phyloP scores from a whole-genome alignment of 768 basidiomycete species.

The Guyanaporus albipodus region DNA sequence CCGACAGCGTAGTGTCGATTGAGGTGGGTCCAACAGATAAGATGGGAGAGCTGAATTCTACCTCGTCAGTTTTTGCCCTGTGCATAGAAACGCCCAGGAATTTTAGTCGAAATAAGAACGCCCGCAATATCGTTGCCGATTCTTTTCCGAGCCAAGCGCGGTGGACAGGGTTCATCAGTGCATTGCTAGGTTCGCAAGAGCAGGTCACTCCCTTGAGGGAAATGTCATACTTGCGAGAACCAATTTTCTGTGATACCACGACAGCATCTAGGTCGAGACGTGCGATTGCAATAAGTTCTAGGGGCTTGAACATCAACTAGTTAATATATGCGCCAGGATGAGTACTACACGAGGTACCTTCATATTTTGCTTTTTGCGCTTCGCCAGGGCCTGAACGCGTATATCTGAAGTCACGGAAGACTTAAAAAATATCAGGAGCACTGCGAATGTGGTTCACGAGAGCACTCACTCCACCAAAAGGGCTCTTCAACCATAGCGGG shows the following conservation, averaged over 20 bases:
- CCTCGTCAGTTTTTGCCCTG: constrained; percentile 36
- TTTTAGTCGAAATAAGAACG: constrained; percentile 44
- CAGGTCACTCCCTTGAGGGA: constrained; percentile 40
- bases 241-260: constrained; percentile 39
- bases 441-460: background rate
- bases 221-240: constrained; percentile 38
- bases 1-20: constrained; percentile 40
- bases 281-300: constrained; percentile 36
- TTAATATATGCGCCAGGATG: background rate
- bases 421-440: constrained; percentile 13
- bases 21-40: constrained; percentile 34
- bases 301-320: constrained; percentile 10
- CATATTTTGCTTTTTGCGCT: constrained; percentile 16
- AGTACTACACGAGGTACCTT: constrained; percentile 12
- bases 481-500: constrained; percentile 29
- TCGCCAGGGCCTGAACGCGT: constrained; percentile 8
- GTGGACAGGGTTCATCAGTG: constrained; percentile 43
- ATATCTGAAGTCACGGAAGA: constrained; percentile 15
- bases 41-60: constrained; percentile 23
- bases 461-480: constrained; percentile 23
- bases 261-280: constrained; percentile 46
- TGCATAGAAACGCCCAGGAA: constrained; percentile 45
- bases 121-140: constrained; percentile 36
- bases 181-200: constrained; percentile 46
- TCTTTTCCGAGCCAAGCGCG: constrained; percentile 50